A percentile compares a stretch with the other conserved stretches of the same genome.
phyloP scores from a whole-genome alignment of 306 rosid genomes.

The Crotalaria pallida region DNA sequence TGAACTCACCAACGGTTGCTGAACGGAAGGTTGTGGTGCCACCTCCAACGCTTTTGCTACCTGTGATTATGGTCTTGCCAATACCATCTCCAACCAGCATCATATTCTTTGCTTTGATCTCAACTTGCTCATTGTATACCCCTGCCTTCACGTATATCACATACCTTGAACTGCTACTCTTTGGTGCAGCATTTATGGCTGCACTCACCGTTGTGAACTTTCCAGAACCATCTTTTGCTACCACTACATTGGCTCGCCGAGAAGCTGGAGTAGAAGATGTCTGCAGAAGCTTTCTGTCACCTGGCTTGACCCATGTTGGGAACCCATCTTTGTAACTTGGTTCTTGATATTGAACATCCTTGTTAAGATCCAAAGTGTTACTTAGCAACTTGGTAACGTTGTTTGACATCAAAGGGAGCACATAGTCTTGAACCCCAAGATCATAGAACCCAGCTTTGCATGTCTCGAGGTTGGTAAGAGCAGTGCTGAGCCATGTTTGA shows the following conservation, averaged over 20 bases:
- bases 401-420: conserved; percentile 42
- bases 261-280: conserved; percentile 43
- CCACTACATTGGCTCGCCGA: conserved; percentile 34
- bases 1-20: conserved; percentile 72
- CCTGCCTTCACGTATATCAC: conserved; percentile 73
- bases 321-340: conserved; percentile 33
- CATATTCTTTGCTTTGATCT: conserved; percentile 46
- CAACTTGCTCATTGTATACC: conserved; percentile 56
- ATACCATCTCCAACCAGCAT: conserved; percentile 80
- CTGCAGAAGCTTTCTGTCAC: conserved; percentile 56
- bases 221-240: conserved; percentile 67
- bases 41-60: conserved; percentile 82
- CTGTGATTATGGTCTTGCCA: conserved; percentile 66
- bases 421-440: conserved; percentile 38
- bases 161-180: conserved; percentile 42
- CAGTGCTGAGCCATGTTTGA: conserved; percentile 65
- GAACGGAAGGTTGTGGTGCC: conserved; percentile 73
- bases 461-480: conserved; percentile 60
- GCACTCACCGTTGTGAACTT: conserved; percentile 35
- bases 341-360: conserved; percentile 10
- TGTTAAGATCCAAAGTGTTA: conserved; percentile 55
- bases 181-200: conserved; percentile 47
- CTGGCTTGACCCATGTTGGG: conserved; percentile 63
- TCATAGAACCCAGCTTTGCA: conserved; percentile 49
- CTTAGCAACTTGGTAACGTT: conserved; percentile 58